Percentiles rank a stretch among this genome's conserved stretches.
Conservation (phyloP, 1,284 basidiomycete genomes). For the Moesziomyces sp. region DNA sequence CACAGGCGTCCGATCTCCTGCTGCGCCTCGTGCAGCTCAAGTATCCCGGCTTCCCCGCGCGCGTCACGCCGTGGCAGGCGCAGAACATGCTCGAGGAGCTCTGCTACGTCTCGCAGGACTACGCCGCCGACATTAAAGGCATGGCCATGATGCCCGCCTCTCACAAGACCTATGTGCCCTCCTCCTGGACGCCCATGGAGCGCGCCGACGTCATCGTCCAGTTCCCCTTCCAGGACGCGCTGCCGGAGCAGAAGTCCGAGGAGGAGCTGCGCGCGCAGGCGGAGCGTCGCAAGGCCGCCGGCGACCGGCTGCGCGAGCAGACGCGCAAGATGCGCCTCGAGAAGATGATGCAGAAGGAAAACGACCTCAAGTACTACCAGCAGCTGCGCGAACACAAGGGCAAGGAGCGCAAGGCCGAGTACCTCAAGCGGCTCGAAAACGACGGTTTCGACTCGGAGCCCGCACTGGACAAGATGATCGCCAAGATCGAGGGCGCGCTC, state of each 20-base stretch:
- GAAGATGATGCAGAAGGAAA: conserved; percentile 78
- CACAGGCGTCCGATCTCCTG: conserved; percentile 88
- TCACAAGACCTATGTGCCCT: conserved; percentile 79
- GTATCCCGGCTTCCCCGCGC: conserved; percentile 84
- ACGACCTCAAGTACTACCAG: conserved; percentile 79
- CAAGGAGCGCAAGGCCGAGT: conserved; percentile 80
- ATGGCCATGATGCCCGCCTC: conserved; percentile 67
- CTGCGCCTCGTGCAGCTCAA: conserved; percentile 93
- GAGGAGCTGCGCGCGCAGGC: conserved; percentile 83
- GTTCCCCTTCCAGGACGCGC: conserved; percentile 65
- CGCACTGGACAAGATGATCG: conserved; percentile 78
- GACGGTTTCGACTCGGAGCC: conserved; percentile 79
- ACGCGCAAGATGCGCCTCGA: conserved; percentile 87
- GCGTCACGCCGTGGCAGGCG: conserved; percentile 72
- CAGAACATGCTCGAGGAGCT: conserved; percentile 89
- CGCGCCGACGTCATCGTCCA: conserved; percentile 71
- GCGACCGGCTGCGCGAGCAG: conserved; percentile 87
- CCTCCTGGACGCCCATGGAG: conserved; percentile 47
- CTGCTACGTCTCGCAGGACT: conserved; percentile 86
- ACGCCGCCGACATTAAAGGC: conserved; percentile 75
- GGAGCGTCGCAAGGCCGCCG: conserved; percentile 85
- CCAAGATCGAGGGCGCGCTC: conserved; percentile 78
- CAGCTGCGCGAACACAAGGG: conserved; percentile 76
- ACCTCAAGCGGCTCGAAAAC: conserved; percentile 71
- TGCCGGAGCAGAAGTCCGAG: conserved; percentile 85